Evolutionary conservation across 2,329 filamentous ascomycete species (phyloP), one percentile per base, ranked within the genome.

Genomic region (Calonectria montana): DNA sequence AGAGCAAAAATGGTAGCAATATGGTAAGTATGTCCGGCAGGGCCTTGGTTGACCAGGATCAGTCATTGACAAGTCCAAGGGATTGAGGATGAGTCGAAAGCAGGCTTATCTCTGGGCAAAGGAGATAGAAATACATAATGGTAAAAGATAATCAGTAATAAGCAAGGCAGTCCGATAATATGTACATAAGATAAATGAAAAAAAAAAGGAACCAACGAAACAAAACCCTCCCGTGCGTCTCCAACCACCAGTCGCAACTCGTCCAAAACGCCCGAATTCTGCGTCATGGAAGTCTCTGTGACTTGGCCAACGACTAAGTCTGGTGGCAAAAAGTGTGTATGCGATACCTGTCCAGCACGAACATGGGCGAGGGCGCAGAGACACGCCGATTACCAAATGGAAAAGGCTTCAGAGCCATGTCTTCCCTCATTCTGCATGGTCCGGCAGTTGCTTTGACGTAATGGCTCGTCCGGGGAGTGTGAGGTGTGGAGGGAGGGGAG

Each of bases 51-150:
- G 53, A 63, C 37, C 68, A 53, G 68, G 62, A 57, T 57, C 53
- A 47, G 55, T 66, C 29, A 61, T 59, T 37, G 57, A 43, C 68
- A 62, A 48, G 61, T 48, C 68, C 53, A 70, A 73, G 67, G 48
- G 45, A 45, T 67, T 9, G 50, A 47, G 37, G 9, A 39, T 59
- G 69, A 74, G 57, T 50, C 64, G 72, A 75, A 47, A 61, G 61
- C 61, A 65, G 65, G 69, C 81, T 83, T 83, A 82, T 83, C 81
- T 81, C 65, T 75, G 59, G 71, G 31, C 39, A 65, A 68, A 82
- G 77, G 78, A 82, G 77, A 83, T 82, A 76, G 77, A 81, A 84
- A 83, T 84, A 84, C 82, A 81, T 83, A 84, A 84, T 83, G 77
- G 73, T 39, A 79, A 81, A 79, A 76, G 78, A 80, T 81, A 80